Evolutionary conservation across 768 basidiomycete genomes (phyloP), one percentile per base, ranked within the genome.

Genomic region (Pholiota conissans): DNA sequence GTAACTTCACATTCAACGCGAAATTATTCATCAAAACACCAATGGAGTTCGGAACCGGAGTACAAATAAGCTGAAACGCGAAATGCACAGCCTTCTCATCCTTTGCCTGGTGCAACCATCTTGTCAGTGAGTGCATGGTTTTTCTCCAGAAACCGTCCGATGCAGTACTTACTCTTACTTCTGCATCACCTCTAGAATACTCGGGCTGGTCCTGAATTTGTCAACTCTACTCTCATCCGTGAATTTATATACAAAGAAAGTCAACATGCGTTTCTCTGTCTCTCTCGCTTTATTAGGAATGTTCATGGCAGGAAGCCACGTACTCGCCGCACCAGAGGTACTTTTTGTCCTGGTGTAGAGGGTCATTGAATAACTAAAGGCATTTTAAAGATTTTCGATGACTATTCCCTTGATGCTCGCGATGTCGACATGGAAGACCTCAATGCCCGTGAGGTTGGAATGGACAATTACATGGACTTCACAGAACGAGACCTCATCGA

Each of bases 71-170:
- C 18, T 4, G 48, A n/a, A 50, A 32, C 30, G 10, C 7, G 30
- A 50, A 22, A 30, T 29, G 40, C 40, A 54, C 52, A 46, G 52
- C 52, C 52, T 54, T 18, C 18, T 28, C 52, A 42, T 27, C 45
- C 26, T 16, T 54, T 54, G 52, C 52, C 52, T 20, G 52, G 52
- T n/a, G 52, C 52, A 54, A 7, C 26, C 52, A 54, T 54, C 52
- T 51, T 16, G 49, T 37, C 18, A 51, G 49, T 51, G 35, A 51
- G 29, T 40, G 11, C 28, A 10, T 29, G 18, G 16, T 27, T 22
- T 26, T 8, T 8, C 9, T 39, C 22, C 11, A n/a, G 11, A 27
- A 14, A 3, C n/a, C 13, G 7, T n/a, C 14, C 5, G 9, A 7
- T 24, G 24, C 16, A 34, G 22, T 26, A 8, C 18, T 13, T 10